Evolutionary conservation across 257 asterid species (phyloP).

Genomic region (Jacaranda mimosifolia): DNA sequence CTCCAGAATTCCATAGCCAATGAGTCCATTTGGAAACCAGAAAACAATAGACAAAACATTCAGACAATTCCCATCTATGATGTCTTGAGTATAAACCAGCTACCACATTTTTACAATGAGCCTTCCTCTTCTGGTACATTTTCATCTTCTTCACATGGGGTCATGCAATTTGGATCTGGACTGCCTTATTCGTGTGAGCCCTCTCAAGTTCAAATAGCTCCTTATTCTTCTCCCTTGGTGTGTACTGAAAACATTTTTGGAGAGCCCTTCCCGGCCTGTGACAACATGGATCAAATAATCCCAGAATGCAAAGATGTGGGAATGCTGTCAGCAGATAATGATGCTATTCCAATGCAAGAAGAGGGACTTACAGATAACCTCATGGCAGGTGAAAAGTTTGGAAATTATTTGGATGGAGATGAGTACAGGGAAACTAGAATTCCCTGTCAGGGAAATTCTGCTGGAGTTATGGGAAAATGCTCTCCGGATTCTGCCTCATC

Average conservation of each 20-base stretch:
- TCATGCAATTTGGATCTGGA: slow-evolving; percentile 49
- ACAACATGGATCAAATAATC: too few species aligned
- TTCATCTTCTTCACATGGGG: slow-evolving; percentile 47
- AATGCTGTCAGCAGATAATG: neutral
- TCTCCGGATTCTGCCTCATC: slow-evolving; percentile 31
- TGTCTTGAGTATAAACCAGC: slow-evolving; percentile 27
- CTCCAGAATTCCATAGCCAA: slow-evolving; percentile 30
- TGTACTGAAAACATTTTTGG: slow-evolving; percentile 54
- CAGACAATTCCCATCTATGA: slow-evolving; percentile 34
- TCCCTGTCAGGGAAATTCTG: neutral
- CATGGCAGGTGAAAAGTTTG: neutral
- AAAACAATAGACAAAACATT: slow-evolving; percentile 13
- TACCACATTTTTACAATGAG: slow-evolving; percentile 49
- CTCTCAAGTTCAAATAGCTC: slow-evolving; percentile 40
- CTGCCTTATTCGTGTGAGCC: slow-evolving; percentile 48
- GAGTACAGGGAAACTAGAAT: neutral
- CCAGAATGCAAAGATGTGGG: slow-evolving; percentile 31
- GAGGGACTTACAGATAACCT: slow-evolving; percentile 1
- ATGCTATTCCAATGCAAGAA: slow-evolving; percentile 31
- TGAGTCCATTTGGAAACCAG: slow-evolving; percentile 30
- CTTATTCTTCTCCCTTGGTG: slow-evolving; percentile 49
- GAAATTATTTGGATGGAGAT: slow-evolving; percentile 11
- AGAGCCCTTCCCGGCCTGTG: slow-evolving; percentile 23
- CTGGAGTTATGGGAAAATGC: slow-evolving; percentile 20
- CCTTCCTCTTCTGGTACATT: slow-evolving; percentile 48